Evolutionary conservation across 176 grass and related monocot species (phyloP), one percentile per base, ranked within the genome.

Genomic region (Bonia amplexicaulis): DNA sequence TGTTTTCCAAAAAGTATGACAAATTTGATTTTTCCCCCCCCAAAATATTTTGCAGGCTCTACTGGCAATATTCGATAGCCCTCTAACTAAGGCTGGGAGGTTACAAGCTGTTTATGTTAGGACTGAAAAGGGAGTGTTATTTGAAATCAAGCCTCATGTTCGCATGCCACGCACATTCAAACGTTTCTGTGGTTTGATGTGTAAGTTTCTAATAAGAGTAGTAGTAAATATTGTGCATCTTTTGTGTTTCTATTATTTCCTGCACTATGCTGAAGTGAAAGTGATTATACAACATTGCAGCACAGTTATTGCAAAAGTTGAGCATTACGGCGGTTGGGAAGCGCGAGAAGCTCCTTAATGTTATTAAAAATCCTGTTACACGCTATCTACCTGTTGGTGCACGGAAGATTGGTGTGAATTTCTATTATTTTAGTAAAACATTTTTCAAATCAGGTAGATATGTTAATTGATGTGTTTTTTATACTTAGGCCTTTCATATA

Each of bases 31-130:
- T 59, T 68, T 22, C 37, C 31, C 68, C 16, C 4, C 69, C 16
- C 2, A 23, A 78, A 88, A 65, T 80, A 48, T 88, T 62, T 41
- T 81, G 67, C 58, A 98, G 96, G 91, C 96, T 69, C 84, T 96
- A 71, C 91, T 96, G 65, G 96, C 96, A 61, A 96, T 98, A 90
- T 96, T 98, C 77, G 93, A 98, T 87, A 98, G 96, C 47, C 96
- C 96, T 29, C 74, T 98, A 63, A 95, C 89, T 73, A 98, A 98
- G 79, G 93, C 93, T 89, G 93, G 95, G 62, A 94, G 93, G 80
- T 77, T 96, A 77, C 90, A 98, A 79, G 96, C 96, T 82, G 91
- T 98, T 87, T 95, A 94, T 84, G 93, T 98, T 54, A 94, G 74
- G 86, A 98, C 93, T 47, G 96, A 95, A 82, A 98, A 95, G 60